Evolutionary conservation across 208 protist species (phyloP), one percentile per base, ranked within the genome.

Genomic region (Crithidia expoeki): DNA sequence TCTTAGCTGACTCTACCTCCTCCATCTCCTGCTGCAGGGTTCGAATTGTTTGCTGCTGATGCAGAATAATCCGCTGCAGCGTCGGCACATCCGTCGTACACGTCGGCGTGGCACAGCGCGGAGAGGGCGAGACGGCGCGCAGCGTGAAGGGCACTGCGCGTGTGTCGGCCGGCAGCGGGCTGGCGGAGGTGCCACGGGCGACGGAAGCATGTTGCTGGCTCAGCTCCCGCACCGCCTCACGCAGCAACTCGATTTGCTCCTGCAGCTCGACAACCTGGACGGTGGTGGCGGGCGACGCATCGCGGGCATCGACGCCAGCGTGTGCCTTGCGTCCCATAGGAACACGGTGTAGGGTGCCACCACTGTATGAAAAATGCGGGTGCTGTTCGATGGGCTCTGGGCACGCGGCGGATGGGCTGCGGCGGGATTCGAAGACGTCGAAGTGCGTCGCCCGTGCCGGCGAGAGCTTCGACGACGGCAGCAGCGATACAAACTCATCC

Each of bases 1-100:
- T 30, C 64, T 71, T 76, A 12, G 71, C 63, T 14, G 47, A 42
- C 44, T 59, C 63, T 38, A 76, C 49, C 40, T 72, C 56, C 64
- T 73, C 69, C 68, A 81, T 72, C 76, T 81, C 69, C 30, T 72
- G 70, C 69, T 83, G 67, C 28, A 86, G 50, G 1, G 72, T 74
- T 23, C 58, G 61, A 52, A 86, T 86, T 28, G 70, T 77, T 52
- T 86, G 76, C 49, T 81, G 75, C 55, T 86, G 81, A 25, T 80
- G 76, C 9, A 76, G 50, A 52, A 86, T 83, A 19, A 86, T 81
- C 19, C 60, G 62, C 38, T 79, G 76, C 62, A 86, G 76, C 47
- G 74, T 73, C 34, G 67, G 52, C 55, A 80, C 67, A 61, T 76
- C 71, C 3, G 62, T 71, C 21, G 71, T 76, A 49, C 71, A 76